Evolutionary conservation across 352 stramenopile genomes (phyloP), one percentile per base, ranked within the genome.

Genomic region (Phytopythium helicoides): DNA sequence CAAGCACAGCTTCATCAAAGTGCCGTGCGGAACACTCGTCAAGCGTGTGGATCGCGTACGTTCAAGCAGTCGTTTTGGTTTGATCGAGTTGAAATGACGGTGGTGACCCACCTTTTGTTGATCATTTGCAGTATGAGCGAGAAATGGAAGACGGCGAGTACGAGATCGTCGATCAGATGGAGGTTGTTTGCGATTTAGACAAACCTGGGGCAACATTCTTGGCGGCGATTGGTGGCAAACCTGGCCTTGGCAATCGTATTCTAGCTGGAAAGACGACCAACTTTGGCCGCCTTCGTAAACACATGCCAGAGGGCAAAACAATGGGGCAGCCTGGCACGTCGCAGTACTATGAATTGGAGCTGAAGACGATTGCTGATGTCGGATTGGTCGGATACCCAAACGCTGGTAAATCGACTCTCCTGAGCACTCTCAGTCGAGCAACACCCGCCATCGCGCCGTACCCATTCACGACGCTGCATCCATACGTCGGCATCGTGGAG

Each of bases 371-470:
- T 57, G 97, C 97, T 6, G 97, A 99, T 68, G 83, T 99, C 36
- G 97, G 97, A 16, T 81, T 99, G 3, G 96, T 99, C 3, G 98
- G 98, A 19, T 98, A 98, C 61, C 98, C 98, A 1, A 99, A 99
- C 72, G 97, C 97, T 1, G 98, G 97, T 58, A 99, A 99, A 72
- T 97, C 81, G 14, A 98, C 86, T 31, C 68, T 99, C 37, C 74
- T 99, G 10, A 93, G 89, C 28, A 87, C 93, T 19, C 78, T 99
- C 51, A 98, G 89, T 39, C 81, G 82, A 16, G 95, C 96, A 1
- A 94, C 81, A 33, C 96, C 96, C 7, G 90, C 98, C 56, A 97
- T 99, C 54, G 97, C 95, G 9, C 87, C 90, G 19, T 99, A 99
- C 66, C 91, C 95, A 33, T 99, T 99, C 68, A 99, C 97, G 47